Percentiles rank a stretch among this genome's conserved stretches.
Evolutionary conservation across 805 yeast genomes (phyloP).

Genomic region (Candida sonorensis): DNA sequence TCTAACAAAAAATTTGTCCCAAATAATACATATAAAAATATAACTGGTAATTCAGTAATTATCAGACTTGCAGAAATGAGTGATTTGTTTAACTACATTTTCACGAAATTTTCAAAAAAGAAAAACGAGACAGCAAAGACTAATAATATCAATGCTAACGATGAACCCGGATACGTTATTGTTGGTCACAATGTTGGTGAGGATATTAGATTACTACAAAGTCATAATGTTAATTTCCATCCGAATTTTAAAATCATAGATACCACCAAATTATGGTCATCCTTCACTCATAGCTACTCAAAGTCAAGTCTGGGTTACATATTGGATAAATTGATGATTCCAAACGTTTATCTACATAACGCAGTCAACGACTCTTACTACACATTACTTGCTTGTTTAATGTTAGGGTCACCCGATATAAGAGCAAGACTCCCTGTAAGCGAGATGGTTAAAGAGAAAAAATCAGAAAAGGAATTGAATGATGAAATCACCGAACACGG

Average conservation of each 20-base stretch:
- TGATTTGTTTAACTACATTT: conserved; percentile 10
- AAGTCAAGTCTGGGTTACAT: conserved; percentile 17
- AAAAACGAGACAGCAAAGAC: no score
- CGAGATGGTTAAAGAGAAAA: no score
- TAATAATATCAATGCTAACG: neutral
- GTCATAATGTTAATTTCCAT: conserved; percentile 13
- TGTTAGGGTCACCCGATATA: conserved; percentile 21
- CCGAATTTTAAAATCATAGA: conserved; percentile 21
- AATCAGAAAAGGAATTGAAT: conserved; percentile 5
- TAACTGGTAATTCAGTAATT: conserved; percentile 23
- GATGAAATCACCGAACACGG: neutral
- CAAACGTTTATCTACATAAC: conserved; percentile 25
- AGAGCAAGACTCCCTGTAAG: no score
- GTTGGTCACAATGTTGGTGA: conserved; percentile 26
- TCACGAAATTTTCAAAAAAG: no score
- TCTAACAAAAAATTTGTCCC: conserved; percentile 23
- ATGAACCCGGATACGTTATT: conserved; percentile 5
- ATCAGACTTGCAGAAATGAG: conserved; percentile 7
- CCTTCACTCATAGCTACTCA: conserved; percentile 11
- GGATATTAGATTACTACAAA: conserved; percentile 17
- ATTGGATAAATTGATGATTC: conserved; percentile 22
- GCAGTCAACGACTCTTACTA: conserved; percentile 28
- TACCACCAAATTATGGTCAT: conserved; percentile 21
- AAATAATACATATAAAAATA: conserved; percentile 18
- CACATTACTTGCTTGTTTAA: conserved; percentile 21